These are phyloP conservation scores for Azolla pinnata DNA, from an alignment of 75 land plant species.

Conservation along the genomic window DNA sequence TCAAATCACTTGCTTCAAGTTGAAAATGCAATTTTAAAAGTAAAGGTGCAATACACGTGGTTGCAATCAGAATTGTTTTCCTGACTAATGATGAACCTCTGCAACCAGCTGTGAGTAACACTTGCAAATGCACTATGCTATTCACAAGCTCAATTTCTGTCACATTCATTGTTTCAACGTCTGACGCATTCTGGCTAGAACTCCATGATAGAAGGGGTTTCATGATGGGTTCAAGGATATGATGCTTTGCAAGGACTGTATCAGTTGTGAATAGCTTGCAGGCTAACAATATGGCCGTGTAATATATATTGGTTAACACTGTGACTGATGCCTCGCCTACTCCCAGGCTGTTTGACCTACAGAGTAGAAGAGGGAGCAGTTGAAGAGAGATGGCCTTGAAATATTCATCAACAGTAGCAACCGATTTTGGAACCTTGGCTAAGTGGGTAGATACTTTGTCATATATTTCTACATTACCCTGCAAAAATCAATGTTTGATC, in stretches of 20 bases:
- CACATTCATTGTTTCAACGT: neutral
- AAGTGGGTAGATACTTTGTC: constrained; percentile 33
- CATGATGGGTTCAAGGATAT: constrained; percentile 23
- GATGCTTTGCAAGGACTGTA: constrained; percentile 16
- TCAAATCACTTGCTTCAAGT: constrained; percentile 6
- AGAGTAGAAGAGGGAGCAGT: constrained; percentile 20
- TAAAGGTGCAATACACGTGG: constrained; percentile 3
- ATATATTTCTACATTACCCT: constrained; percentile 33
- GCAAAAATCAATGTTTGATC: constrained; percentile 8
- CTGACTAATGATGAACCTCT: constrained; percentile 13
- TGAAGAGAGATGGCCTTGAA: constrained; percentile 32
- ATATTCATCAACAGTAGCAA: constrained; percentile 23
- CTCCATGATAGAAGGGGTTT: constrained; percentile 19
- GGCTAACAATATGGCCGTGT: constrained; percentile 26
- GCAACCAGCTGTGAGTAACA: constrained; percentile 27
- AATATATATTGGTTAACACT: constrained; percentile 23
- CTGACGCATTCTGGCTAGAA: neutral
- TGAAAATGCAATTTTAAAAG: constrained; percentile 14
- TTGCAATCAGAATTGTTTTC: constrained; percentile 13
- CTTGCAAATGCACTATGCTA: constrained; percentile 14
- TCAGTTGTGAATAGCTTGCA: constrained; percentile 17
- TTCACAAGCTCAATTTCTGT: constrained; percentile 21
- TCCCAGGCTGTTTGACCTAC: neutral
- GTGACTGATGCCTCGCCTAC: constrained; percentile 10
- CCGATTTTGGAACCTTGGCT: constrained; percentile 29